Conservation (phyloP, 164 flowering plant species). For the Protea cynaroides region DNA sequence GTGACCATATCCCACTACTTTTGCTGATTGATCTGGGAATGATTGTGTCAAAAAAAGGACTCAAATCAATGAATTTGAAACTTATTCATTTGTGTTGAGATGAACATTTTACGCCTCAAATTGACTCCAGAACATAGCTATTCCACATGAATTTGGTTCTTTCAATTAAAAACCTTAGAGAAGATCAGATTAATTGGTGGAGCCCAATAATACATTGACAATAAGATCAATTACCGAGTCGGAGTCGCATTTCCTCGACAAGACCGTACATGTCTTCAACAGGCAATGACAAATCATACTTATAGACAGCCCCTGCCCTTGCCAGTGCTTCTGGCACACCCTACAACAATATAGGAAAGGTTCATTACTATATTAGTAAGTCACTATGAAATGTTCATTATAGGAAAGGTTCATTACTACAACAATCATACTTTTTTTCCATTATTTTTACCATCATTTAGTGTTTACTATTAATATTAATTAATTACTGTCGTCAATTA, state of each 20-base stretch:
- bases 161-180: neutral
- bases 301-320: conserved; percentile 93
- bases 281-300: conserved; percentile 93
- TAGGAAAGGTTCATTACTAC: neutral
- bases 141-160: neutral
- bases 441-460: no score
- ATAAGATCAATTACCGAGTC: conserved; percentile 49
- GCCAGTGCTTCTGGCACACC: conserved; percentile 80
- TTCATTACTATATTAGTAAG: neutral
- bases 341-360: conserved; percentile 28
- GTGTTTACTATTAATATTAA: no score
- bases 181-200: neutral
- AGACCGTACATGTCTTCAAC: conserved; percentile 75
- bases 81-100: neutral
- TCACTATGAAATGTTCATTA: no score
- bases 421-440: no score
- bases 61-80: conserved; percentile 1
- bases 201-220: neutral
- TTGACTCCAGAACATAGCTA: neutral
- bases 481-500: no score
- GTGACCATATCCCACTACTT: conserved; percentile 88
- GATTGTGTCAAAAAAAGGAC: neutral
- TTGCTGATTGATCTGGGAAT: conserved; percentile 57
- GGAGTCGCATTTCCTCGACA: conserved; percentile 80
- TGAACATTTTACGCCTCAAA: no score